A percentile compares a stretch with the other conserved stretches of the same genome.
These are phyloP conservation scores for Parastagonospora avenae DNA, from an alignment of 2,329 filamentous ascomycete species.

Conservation along the genomic window DNA sequence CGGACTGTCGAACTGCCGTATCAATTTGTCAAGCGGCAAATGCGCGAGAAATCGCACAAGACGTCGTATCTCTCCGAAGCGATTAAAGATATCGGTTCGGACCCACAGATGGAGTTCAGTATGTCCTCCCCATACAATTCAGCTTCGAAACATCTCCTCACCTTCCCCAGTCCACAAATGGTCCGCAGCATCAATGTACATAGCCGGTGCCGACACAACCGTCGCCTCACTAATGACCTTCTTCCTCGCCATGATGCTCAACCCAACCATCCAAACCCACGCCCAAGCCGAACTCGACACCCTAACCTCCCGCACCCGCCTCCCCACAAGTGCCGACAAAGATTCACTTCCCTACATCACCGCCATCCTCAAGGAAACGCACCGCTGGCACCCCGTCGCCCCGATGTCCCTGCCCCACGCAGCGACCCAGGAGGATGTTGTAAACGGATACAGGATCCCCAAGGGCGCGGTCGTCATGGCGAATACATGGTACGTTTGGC, in stretches of 20 bases:
- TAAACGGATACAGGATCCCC: slow-evolving; percentile 49
- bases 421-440: slow-evolving; percentile 40
- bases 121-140: slow-evolving; percentile 61
- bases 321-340: slow-evolving; percentile 56
- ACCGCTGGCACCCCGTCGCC: slow-evolving; percentile 46
- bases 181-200: slow-evolving; percentile 50
- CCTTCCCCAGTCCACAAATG: slow-evolving; percentile 42
- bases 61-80: slow-evolving; percentile 51
- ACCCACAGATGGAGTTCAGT: slow-evolving; percentile 37
- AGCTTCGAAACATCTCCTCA: neutral
- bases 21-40: slow-evolving; percentile 50
- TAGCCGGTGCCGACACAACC: slow-evolving; percentile 53
- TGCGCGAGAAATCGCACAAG: slow-evolving; percentile 33
- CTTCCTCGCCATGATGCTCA: slow-evolving; percentile 59
- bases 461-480: slow-evolving; percentile 47
- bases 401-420: slow-evolving; percentile 42
- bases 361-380: slow-evolving; percentile 49
- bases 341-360: slow-evolving; percentile 47
- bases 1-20: slow-evolving; percentile 49
- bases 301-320: slow-evolving; percentile 53
- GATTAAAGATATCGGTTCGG: slow-evolving; percentile 39
- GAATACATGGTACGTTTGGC: slow-evolving; percentile 45
- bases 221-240: slow-evolving; percentile 52
- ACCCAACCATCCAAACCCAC: slow-evolving; percentile 54
- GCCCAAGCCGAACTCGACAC: slow-evolving; percentile 55